Evolutionary conservation across 169 alveolate species (phyloP), one percentile per base, ranked within the genome.

Genomic region (Babesia ovata): DNA sequence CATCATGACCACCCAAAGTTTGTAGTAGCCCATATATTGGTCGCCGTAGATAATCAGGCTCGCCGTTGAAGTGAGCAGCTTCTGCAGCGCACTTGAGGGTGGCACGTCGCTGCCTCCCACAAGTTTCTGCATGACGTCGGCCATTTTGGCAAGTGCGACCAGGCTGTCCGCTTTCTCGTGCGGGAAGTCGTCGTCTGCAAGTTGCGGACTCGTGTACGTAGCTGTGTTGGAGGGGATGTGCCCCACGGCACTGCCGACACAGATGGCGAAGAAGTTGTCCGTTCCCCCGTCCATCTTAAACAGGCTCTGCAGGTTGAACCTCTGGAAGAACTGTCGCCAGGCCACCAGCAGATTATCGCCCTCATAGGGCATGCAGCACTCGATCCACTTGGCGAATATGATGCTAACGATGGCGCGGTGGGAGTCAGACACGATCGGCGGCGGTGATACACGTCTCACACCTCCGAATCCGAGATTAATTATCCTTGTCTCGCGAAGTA

Each of bases 221-320:
- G 49, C 19, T 28, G 36, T 8, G 8, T 72, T 33, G 17, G 63
- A 49, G 53, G 29, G 65, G 22, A 49, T n/a, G 29, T 54, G 29
- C 17, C 66, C 69, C 4, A 93, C 72, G 49, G 95, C 96, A 61
- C 91, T 87, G 59, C 83, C 89, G 58, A 92, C 89, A 59, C 96
- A 93, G 42, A 75, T 88, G n/a, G 95, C 85, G 66, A 93, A 92
- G 70, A 93, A 91, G 50, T 86, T 86, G 67, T 93, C 97, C 2
- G 95, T 92, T 57, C 93, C 91, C 14, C 91, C 95, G 70, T 93
- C 96, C 92, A 93, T 92, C 77, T 88, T 88, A 58, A 93, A 81
- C 57, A 93, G 83, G n/a, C 94, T 92, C 81, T 93, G 96, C 45
- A 91, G 85, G 42, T 93, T 87, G 66, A 93, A 88, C 33, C 92